Evolutionary conservation across 1,139 yeast species (phyloP), one percentile per base, ranked within the genome.

Genomic region (Zygoascus meyerae): DNA sequence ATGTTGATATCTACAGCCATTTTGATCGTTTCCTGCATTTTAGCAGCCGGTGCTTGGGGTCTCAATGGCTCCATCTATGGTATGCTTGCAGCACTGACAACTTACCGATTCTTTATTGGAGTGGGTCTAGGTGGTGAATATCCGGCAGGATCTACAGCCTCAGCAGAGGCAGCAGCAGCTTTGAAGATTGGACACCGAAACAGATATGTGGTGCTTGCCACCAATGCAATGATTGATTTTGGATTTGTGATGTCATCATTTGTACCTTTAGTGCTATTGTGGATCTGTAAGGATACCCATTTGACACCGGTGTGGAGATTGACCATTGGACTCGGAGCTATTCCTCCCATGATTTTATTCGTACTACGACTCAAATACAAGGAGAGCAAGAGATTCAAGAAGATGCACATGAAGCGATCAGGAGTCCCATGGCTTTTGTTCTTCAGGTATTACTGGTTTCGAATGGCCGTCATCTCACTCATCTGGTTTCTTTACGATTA

Each of bases 401-500:
- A 85, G 63, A 72, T 81, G 59, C 79, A 81, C 65, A 80, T 90
- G 72, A 83, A 81, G 58, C 73, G 74, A 29, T 78, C 76, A 31
- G 63, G 67, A 45, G 77, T 81, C 55, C 97, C 97, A 42, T 78
- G 83, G 68, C 65, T 74, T 69, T 71, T 81, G 40, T 75, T 84
- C 46, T 53, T 86, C 59, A 87, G 84, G 67, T 86, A 81, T 63
- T 90, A 90, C 68, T 84, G 95, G 86, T 83, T 83, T 59, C 79
- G 97, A 64, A 71, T 89, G 50, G 45, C 72, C 6, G 70, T 86
- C 47, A 84, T 87, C 35, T 73, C 94, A 3, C 61, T 84, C 49
- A 78, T 90, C 57, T 90, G 97, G 97, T 89, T 86, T 71, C 72
- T 87, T 59, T 90, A 90, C 63, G 95, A 90, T 68, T 87, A 90